phyloP scores from a whole-genome alignment of 2,329 filamentous ascomycete species.

The Beauveria sp. region DNA sequence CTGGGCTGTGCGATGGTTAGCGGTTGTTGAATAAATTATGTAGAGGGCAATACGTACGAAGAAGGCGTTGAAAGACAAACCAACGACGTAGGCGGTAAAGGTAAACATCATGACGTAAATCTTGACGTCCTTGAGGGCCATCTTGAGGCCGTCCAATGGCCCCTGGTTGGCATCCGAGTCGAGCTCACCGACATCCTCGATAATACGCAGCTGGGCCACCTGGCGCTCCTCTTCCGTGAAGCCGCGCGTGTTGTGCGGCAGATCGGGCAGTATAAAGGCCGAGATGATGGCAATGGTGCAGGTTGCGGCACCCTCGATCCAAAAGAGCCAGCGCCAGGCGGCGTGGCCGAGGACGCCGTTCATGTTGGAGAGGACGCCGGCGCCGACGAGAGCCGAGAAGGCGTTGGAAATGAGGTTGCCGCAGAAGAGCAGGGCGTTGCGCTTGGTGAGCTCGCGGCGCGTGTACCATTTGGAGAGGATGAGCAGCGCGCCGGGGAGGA shows the following conservation, averaged over 20 bases:
- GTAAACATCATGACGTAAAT: slow-evolving; percentile 58
- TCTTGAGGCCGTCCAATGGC: slow-evolving; percentile 44
- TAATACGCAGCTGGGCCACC: slow-evolving; percentile 47
- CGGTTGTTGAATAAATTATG: background rate
- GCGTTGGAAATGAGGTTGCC: slow-evolving; percentile 53
- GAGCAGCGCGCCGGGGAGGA: slow-evolving; percentile 55
- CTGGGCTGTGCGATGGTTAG: slow-evolving; percentile 31
- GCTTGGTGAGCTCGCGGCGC: slow-evolving; percentile 44
- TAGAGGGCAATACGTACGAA: slow-evolving; percentile 31
- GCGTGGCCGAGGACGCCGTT: slow-evolving; percentile 44
- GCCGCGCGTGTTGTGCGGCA: slow-evolving; percentile 49
- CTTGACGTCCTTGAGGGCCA: slow-evolving; percentile 54
- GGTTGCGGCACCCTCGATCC: slow-evolving; percentile 48
- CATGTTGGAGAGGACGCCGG: slow-evolving; percentile 52
- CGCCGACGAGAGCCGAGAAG: slow-evolving; percentile 51
- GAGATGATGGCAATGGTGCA: slow-evolving; percentile 40
- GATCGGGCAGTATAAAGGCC: slow-evolving; percentile 44
- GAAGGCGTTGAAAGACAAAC: slow-evolving; percentile 51
- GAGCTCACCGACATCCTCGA: slow-evolving; percentile 50
- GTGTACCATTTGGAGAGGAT: slow-evolving; percentile 63
- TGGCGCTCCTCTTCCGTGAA: slow-evolving; percentile 51
- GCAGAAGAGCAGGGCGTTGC: slow-evolving; percentile 52
- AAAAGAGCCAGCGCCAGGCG: slow-evolving; percentile 57
- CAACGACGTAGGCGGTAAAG: slow-evolving; percentile 53
- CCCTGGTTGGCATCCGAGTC: slow-evolving; percentile 45